These are phyloP conservation scores for Monilinia laxa DNA, from an alignment of 2,329 filamentous ascomycete species.

Conservation along the genomic window DNA sequence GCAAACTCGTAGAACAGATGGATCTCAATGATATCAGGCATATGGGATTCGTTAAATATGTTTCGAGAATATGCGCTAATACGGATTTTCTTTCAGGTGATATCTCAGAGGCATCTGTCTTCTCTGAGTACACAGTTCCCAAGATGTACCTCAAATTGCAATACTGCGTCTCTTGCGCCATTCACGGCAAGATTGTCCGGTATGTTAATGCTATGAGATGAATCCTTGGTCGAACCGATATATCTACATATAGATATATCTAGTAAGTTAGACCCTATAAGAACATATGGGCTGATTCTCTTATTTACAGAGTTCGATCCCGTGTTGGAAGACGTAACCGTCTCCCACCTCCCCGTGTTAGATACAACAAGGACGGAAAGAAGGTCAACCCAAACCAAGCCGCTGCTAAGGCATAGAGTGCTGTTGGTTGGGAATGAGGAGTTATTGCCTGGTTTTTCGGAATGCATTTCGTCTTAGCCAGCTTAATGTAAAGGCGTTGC, in stretches of 20 bases:
- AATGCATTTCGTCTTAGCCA: constrained; percentile 23
- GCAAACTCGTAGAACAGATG: background rate
- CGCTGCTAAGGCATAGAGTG: constrained; percentile 40
- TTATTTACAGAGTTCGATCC: constrained; percentile 79
- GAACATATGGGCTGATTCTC: constrained; percentile 43
- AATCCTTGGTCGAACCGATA: constrained; percentile 56
- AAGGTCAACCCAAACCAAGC: constrained; percentile 69
- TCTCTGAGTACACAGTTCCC: constrained; percentile 97
- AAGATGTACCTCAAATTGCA: constrained; percentile 99
- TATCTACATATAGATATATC: background rate
- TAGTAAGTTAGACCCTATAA: constrained; percentile 43
- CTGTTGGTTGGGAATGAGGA: constrained; percentile 21
- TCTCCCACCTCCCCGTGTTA: constrained; percentile 92
- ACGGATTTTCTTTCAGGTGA: constrained; percentile 66
- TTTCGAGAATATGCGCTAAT: constrained; percentile 23
- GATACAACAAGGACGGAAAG: constrained; percentile 99
- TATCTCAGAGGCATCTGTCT: constrained; percentile 99
- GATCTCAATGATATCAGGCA: background rate
- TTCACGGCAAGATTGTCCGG: constrained; percentile 99
- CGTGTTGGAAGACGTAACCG: constrained; percentile 97
- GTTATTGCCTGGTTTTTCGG: constrained; percentile 22
- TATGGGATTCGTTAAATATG: background rate
- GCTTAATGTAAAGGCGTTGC: constrained; percentile 23
- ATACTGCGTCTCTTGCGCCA: constrained; percentile 99
- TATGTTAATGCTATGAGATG: constrained; percentile 66